phyloP scores from a whole-genome alignment of 148 eudicot species.

The Chenopodium formosanum region DNA sequence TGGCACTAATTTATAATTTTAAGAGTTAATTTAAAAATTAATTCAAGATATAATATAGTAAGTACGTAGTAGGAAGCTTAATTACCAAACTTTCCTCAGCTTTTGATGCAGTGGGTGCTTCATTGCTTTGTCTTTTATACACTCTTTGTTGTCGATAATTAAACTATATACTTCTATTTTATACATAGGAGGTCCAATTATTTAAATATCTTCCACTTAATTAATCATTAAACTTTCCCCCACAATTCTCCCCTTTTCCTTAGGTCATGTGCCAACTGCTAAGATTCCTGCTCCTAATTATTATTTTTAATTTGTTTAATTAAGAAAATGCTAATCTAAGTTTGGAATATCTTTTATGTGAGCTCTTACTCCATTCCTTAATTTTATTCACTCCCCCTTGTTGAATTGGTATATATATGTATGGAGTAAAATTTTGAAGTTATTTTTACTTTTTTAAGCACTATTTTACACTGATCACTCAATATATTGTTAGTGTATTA shows the following conservation, averaged over 20 bases:
- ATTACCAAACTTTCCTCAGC: constrained; percentile 24
- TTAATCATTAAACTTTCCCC: neutral
- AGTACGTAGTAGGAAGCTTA: constrained; percentile 14
- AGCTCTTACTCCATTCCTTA: neutral
- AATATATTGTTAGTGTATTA: too few relatives aligned
- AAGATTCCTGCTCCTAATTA: constrained; percentile 30
- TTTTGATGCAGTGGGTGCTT: constrained; percentile 28
- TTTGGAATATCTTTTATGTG: constrained; percentile 18
- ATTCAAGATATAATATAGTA: neutral
- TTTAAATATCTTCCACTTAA: neutral
- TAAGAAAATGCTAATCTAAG: constrained; percentile 15
- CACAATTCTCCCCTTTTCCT: neutral
- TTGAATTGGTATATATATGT: too few relatives aligned
- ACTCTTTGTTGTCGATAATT: constrained; percentile 14
- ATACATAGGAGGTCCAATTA: too few relatives aligned
- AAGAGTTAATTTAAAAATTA: neutral
- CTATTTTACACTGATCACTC: too few relatives aligned
- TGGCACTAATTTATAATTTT: neutral
- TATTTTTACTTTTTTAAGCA: too few relatives aligned
- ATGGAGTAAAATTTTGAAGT: too few relatives aligned
- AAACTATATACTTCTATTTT: neutral
- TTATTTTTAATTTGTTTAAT: neutral
- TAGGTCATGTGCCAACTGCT: constrained; percentile 29
- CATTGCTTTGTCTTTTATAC: constrained; percentile 24
- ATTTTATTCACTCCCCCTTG: too few relatives aligned